Evolutionary conservation across 371 early-diverging fungal genomes (phyloP), one percentile per base, ranked within the genome.

Genomic region (Mortierella sp.): DNA sequence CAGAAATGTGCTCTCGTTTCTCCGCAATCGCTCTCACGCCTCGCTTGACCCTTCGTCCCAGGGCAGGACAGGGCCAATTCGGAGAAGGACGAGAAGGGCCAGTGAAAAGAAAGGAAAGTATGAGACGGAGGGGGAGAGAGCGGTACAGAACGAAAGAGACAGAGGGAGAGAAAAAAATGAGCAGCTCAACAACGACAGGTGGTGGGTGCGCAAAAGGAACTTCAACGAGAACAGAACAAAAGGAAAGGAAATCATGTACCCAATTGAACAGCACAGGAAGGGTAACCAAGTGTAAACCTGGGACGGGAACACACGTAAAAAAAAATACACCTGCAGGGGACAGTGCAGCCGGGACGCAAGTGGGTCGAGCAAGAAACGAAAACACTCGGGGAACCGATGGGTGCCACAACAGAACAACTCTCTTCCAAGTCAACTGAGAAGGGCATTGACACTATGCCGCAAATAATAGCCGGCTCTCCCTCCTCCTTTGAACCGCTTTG

Each of bases 201-300:
- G 80, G 80, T 75, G 75, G 80, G 75, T 79, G 80, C 75, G 75
- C 75, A 75, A 71, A 70, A 26, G 14, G 69, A 69, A 69, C 69
- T 31, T 28, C 34, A 74, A 71, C n/a, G n/a, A 37, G 21, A 40
- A 48, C 50, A 37, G 9, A 44, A 57, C n/a, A 59, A 73, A 43
- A 8, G 11, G 28, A 73, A 74, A 16, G 34, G 16, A 59, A 40
- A 46, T 28, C 28, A 31, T 46, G 31, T 44, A 24, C 34, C 44
- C 28, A 70, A 24, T 64, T 59, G 26, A 26, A 44, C 31, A 34
- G 21, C 26, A 26, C 67, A 61, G 21, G n/a, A 48, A 74, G 10
- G 9, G 50, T 10, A 34, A 31, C 59, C 53, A 50, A 40, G 43
- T 40, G 2, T 40, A 6, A 11, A 24, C 40, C 10, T 67, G 24